Conservation (phyloP, 2,329 filamentous ascomycete species). For the Endoconidiophora laricicola region DNA sequence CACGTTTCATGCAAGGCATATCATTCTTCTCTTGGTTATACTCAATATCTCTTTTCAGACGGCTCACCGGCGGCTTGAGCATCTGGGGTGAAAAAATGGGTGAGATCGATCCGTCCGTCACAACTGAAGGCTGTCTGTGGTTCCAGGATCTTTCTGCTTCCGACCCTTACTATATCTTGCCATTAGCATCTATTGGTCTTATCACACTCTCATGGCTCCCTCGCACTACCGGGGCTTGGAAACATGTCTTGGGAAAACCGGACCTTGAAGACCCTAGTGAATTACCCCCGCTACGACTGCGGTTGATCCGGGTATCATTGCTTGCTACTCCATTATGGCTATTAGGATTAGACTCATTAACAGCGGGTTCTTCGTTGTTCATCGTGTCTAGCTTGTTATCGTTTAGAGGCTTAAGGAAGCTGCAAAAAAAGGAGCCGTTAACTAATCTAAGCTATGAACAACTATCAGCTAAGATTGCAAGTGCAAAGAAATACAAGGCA, state of each 20-base stretch:
- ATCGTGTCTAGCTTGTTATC: conserved; percentile 9
- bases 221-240: conserved; percentile 7
- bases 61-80: conserved; percentile 15
- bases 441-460: conserved; percentile 3
- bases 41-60: conserved; percentile 15
- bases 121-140: conserved; percentile 36
- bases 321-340: conserved; percentile 9
- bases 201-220: conserved; percentile 11
- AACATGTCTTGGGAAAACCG: conserved; percentile 7
- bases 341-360: conserved; percentile 8
- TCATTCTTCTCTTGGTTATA: conserved; percentile 12
- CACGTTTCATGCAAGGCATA: conserved; percentile 2
- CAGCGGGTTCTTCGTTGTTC: conserved; percentile 11
- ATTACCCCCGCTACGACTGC: conserved; percentile 6
- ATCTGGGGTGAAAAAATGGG: conserved; percentile 15
- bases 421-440: conserved; percentile 8
- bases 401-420: background rate
- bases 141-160: conserved; percentile 35
- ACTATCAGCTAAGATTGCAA: background rate
- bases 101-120: conserved; percentile 24
- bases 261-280: conserved; percentile 12
- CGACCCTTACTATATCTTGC: conserved; percentile 35
- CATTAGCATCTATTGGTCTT: conserved; percentile 15
- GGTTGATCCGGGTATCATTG: conserved; percentile 5
- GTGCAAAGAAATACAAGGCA: background rate